phyloP scores from a whole-genome alignment of 2,329 filamentous ascomycete species.

The Ascocoryne sarcoides region DNA sequence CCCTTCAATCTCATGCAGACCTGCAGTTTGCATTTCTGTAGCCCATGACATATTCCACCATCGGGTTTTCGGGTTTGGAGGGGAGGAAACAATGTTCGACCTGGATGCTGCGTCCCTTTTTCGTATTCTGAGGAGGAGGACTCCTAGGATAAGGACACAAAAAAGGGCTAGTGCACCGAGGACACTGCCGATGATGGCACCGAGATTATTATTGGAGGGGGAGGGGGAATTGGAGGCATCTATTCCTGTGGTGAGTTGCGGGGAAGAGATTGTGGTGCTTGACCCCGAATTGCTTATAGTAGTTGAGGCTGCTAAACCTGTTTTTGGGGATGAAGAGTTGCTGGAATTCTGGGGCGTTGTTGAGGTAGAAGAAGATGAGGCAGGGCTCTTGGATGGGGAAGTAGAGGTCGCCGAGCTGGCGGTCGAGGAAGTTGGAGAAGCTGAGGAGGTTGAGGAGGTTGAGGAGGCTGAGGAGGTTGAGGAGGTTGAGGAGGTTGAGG shows the following conservation, averaged over 20 bases:
- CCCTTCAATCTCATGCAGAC: too few species aligned
- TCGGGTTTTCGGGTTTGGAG: too few species aligned
- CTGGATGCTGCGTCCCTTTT: too few species aligned
- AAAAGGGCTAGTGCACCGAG: slow-evolving; percentile 30
- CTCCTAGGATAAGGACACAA: slow-evolving; percentile 19
- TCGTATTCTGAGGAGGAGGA: slow-evolving; percentile 11
- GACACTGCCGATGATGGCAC: slow-evolving; percentile 30
- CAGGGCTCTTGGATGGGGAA: not conserved
- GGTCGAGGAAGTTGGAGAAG: not conserved
- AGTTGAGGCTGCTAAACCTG: not conserved
- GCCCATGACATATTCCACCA: too few species aligned
- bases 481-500: not conserved
- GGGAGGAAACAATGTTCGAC: too few species aligned
- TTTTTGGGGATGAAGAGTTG: not conserved
- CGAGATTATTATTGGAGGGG: slow-evolving; percentile 20
- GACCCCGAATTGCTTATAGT: not conserved
- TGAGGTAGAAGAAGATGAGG: not conserved
- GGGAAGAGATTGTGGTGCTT: slow-evolving; percentile 9
- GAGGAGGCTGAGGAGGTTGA: not conserved
- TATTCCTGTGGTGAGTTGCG: slow-evolving; percentile 6
- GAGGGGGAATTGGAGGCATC: not conserved
- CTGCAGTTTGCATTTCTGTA: too few species aligned
- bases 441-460: not conserved
- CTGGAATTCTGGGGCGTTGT: not conserved
- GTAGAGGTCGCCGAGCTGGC: not conserved